Evolutionary conservation across 257 asterid genomes (phyloP).

Genomic region (Dorcoceras hygrometricum): DNA sequence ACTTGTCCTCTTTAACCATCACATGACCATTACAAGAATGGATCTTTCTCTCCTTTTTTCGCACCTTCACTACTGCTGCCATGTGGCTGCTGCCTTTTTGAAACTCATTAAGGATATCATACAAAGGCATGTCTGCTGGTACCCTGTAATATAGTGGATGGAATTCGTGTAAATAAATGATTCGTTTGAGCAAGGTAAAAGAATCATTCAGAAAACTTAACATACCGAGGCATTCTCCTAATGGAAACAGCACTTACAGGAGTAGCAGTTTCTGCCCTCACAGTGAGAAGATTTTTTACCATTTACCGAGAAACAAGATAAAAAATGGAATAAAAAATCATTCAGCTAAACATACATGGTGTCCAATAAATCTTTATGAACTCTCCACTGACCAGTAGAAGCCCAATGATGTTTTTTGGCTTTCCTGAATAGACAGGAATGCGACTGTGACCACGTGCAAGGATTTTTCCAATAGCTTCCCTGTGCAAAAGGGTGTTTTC

Average conservation of each 20-base stretch:
- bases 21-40: constrained; percentile 25
- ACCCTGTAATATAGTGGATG: constrained; percentile 49
- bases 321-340: constrained; percentile 15
- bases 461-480: constrained; percentile 97
- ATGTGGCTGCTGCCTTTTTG: constrained; percentile 97
- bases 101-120: constrained; percentile 93
- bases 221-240: constrained; percentile 87
- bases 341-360: constrained; percentile 3
- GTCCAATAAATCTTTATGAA: neutral
- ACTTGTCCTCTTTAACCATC: constrained; percentile 26
- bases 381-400: constrained; percentile 70
- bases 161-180: constrained; percentile 16
- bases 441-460: constrained; percentile 98
- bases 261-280: constrained; percentile 90
- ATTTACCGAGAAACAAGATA: constrained; percentile 20
- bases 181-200: neutral
- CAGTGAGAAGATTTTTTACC: constrained; percentile 95
- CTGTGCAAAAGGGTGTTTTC: constrained; percentile 39
- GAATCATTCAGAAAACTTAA: constrained; percentile 16
- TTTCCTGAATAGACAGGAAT: constrained; percentile 83
- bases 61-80: constrained; percentile 97
- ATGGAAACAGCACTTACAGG: constrained; percentile 93
- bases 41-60: constrained; percentile 42
- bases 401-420: constrained; percentile 87
- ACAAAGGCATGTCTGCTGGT: constrained; percentile 90